Evolutionary conservation across 768 basidiomycete genomes (phyloP).

Genomic region (Boletellus ananiceps): DNA sequence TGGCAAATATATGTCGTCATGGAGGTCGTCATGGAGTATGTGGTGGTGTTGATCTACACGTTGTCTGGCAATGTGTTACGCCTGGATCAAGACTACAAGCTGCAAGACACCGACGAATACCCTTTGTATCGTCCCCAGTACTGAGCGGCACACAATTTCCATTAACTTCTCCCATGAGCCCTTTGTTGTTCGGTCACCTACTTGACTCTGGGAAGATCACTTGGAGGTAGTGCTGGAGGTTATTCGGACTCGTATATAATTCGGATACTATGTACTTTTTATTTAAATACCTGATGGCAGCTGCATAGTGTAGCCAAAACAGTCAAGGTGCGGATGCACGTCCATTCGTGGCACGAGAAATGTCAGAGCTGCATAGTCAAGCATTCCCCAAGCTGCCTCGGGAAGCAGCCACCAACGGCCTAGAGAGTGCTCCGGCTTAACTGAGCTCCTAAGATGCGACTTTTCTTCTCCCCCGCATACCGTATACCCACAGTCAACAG

Average conservation of each 20-base stretch:
- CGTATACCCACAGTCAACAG: constrained; percentile 50
- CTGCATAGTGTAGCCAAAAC: neutral
- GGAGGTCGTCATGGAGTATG: constrained; percentile 57
- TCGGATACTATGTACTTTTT: neutral
- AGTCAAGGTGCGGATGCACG: neutral
- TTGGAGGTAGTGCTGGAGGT: neutral
- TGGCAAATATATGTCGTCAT: constrained; percentile 58
- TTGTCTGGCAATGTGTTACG: constrained; percentile 26
- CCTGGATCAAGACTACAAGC: constrained; percentile 31
- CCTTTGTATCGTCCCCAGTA: constrained; percentile 34
- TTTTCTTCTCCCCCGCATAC: constrained; percentile 41
- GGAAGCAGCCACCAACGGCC: constrained; percentile 34
- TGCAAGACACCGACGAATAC: constrained; percentile 24
- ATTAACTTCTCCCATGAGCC: too few relatives aligned
- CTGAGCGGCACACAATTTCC: constrained; percentile 3
- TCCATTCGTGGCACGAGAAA: constrained; percentile 1
- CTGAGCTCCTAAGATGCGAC: constrained; percentile 44
- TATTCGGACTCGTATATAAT: neutral
- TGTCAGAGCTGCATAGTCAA: constrained; percentile 78
- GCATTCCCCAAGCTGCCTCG: constrained; percentile 47
- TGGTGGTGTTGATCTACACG: constrained; percentile 42
- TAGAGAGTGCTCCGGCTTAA: constrained; percentile 76
- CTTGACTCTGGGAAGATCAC: too few relatives aligned
- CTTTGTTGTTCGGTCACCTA: too few relatives aligned
- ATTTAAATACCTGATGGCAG: neutral